Evolutionary conservation across 2,329 filamentous ascomycete genomes (phyloP).

Genomic region (Graphilbum ipis-grandicollis): DNA sequence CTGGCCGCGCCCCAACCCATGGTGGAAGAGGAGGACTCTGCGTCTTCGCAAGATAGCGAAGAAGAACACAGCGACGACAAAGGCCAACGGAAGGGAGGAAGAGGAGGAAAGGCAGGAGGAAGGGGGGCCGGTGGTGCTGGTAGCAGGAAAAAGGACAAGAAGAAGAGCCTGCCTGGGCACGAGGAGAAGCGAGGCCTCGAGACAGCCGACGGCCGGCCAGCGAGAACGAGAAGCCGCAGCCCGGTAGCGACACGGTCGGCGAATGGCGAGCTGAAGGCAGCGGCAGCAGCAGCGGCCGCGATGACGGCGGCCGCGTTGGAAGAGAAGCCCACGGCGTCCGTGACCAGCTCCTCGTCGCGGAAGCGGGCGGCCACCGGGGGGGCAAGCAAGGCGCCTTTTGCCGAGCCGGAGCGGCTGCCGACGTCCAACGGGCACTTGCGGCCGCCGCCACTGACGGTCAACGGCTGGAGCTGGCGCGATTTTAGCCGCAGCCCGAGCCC

Average conservation of each 20-base stretch:
- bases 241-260: neutral
- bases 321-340: no score
- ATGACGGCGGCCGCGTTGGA: no score
- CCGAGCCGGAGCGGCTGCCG: no score
- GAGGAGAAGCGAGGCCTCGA: no score
- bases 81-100: neutral
- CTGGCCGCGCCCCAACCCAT: constrained; percentile 38
- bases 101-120: neutral
- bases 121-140: no score
- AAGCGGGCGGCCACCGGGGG: no score
- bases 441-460: constrained; percentile 35
- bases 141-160: no score
- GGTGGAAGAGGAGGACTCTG: constrained; percentile 33
- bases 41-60: constrained; percentile 1
- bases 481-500: constrained; percentile 86
- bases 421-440: constrained; percentile 62
- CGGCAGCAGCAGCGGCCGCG: constrained; percentile 5
- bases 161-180: no score
- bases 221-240: no score
- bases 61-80: neutral
- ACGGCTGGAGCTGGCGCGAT: constrained; percentile 64
- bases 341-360: no score
- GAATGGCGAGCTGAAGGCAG: neutral
- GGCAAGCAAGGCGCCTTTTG: constrained; percentile 5
- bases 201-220: neutral